These are phyloP conservation scores for Pleurotus tuoliensis DNA, from an alignment of 768 basidiomycete species.

Conservation along the genomic window DNA sequence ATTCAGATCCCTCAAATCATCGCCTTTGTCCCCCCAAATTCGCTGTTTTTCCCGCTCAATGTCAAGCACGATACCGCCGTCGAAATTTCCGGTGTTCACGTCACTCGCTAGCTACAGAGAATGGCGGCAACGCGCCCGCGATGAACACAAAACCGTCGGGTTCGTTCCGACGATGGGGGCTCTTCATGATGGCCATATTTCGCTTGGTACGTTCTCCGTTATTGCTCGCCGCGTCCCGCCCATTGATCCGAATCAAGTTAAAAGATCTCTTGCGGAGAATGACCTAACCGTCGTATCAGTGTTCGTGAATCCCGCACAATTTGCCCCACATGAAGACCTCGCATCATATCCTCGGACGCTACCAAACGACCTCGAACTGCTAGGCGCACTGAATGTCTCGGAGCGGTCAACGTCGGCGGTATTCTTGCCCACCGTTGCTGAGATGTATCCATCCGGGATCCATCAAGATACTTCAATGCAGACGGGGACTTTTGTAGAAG, in stretches of 20 bases:
- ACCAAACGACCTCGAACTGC: constrained; percentile 62
- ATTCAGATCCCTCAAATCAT: not conserved
- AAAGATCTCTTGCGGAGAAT: constrained; percentile 69
- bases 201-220: constrained; percentile 61
- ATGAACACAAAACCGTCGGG: constrained; percentile 67
- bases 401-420: constrained; percentile 57
- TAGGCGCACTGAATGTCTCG: constrained; percentile 36
- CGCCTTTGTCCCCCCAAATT: too few relatives aligned
- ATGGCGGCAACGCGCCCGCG: constrained; percentile 71
- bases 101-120: constrained; percentile 57
- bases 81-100: constrained; percentile 46
- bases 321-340: constrained; percentile 94
- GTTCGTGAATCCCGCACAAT: constrained; percentile 98
- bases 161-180: constrained; percentile 99
- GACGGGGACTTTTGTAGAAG: constrained; percentile 87
- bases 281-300: constrained; percentile 90
- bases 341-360: constrained; percentile 88
- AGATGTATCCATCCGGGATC: constrained; percentile 95
- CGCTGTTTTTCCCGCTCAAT: not conserved
- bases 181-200: constrained; percentile 88
- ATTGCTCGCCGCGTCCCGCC: not conserved
- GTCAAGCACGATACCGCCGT: not conserved
- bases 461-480: constrained; percentile 69
- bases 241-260: constrained; percentile 46
- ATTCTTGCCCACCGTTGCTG: constrained; percentile 73